Conservation (phyloP, 805 yeast genomes). For the Saturnispora diversa region DNA sequence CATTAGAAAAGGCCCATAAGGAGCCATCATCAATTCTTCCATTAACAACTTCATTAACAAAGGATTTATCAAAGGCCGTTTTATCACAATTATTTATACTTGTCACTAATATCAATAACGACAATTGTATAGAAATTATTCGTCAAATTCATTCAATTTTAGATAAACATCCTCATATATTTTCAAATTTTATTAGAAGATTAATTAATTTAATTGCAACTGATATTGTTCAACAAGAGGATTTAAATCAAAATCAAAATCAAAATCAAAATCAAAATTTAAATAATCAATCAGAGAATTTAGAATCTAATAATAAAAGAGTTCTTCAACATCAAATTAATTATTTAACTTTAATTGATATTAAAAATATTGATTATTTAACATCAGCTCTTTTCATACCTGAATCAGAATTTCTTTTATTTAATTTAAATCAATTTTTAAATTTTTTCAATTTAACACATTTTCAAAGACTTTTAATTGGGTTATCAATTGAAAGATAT, state of each 20-base stretch:
- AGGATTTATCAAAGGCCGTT: conserved; percentile 27
- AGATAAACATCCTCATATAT: conserved; percentile 30
- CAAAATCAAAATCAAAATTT: too few relatives aligned
- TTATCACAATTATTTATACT: conserved; percentile 48
- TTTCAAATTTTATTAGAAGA: conserved; percentile 28
- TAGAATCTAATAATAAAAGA: conserved; percentile 15
- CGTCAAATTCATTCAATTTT: conserved; percentile 43
- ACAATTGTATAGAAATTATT: conserved; percentile 33
- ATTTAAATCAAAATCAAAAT: conserved; percentile 18
- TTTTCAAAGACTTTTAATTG: conserved; percentile 23
- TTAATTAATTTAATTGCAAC: conserved; percentile 26
- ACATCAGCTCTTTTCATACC: conserved; percentile 14
- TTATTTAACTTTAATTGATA: conserved; percentile 18
- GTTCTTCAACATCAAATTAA: conserved; percentile 23
- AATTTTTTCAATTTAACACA: conserved; percentile 18
- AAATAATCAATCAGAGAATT: too few relatives aligned
- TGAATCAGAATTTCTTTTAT: conserved; percentile 25
- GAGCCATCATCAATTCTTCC: neutral
- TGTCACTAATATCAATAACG: conserved; percentile 35
- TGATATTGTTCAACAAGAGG: conserved; percentile 19
- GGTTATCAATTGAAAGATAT: conserved; percentile 23
- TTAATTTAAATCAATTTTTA: conserved; percentile 29
- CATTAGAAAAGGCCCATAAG: neutral
- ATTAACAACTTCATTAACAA: conserved; percentile 11
- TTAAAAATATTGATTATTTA: conserved; percentile 14